Base-by-base conservation (phyloP, 805 yeast genomes). In the Pichia insulana region DNA sequence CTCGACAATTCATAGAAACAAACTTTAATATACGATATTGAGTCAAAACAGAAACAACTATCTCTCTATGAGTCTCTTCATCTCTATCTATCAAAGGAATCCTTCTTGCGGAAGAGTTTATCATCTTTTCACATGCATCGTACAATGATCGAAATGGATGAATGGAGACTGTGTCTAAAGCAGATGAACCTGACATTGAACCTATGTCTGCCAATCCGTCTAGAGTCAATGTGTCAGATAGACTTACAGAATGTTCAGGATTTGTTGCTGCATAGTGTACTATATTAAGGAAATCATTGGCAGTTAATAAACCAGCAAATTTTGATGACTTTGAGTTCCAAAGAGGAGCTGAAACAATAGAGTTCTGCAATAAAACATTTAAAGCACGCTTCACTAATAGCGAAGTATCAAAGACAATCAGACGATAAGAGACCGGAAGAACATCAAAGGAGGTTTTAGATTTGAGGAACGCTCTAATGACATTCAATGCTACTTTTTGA, bases 401-500 rank as follows among this genome's bases (percentile, higher is more conserved):
- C 6, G 96, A 78, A 2, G 97, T 89, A 60, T 92, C 99, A 54
- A 92, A 76, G 37, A 92, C 97, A 43, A 92, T 83, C 55, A 92
- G 71, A 53, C 97, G 71, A 61, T 90, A 92, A 17, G 95, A 82
- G 30, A 92, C 97, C 2, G 99, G 98, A 34, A 92, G 70, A 18
- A 92, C 98, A 56, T 92, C 99, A 61, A 92, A 92, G 1, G 97
- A 87, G 0, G 96, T 89, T 59, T 90, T 90, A 38, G 92, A 80
- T 56, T 86, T 83, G 34, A 92, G 67, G 55, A 92, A 92, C 27
- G 77, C 67, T 37, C 97, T 69, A 46, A 92, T 92, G 16, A 95
- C 87, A 51, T 78, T 76, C 45, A 87, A 73, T 0, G 92, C 95
- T n/a, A 74, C 63, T 46, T 69, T 70, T 57, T 87, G 96, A 54